These are phyloP conservation scores for Chlorophyllum brunneum DNA, from an alignment of 768 basidiomycete genomes.

Conservation along the genomic window DNA sequence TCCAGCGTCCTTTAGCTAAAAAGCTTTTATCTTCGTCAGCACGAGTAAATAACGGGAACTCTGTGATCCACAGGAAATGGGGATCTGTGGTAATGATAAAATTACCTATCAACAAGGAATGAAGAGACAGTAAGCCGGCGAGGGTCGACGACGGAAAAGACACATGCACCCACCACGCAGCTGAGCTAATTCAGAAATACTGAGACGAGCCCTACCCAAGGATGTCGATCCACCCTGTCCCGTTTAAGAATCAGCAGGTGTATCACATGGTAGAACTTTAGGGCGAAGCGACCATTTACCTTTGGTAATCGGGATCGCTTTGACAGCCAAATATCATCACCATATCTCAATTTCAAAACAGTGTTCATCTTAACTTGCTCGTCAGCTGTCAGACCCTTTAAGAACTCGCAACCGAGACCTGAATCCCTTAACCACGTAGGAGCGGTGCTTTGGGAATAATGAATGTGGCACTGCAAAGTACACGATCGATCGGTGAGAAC, in stretches of 20 bases:
- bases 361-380: slow-evolving; percentile 15
- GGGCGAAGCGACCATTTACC: slow-evolving; percentile 32
- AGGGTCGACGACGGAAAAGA: slow-evolving; percentile 3
- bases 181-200: slow-evolving; percentile 64
- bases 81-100: slow-evolving; percentile 53
- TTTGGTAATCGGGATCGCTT: slow-evolving; percentile 46
- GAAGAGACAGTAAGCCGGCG: slow-evolving; percentile 9
- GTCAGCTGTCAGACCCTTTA: slow-evolving; percentile 32
- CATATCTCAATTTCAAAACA: slow-evolving; percentile 38
- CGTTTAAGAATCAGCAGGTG: slow-evolving; percentile 13
- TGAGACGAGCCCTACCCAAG: slow-evolving; percentile 67
- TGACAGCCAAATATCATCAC: slow-evolving; percentile 58
- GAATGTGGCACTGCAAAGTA: slow-evolving; percentile 8
- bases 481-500: slow-evolving; percentile 1
- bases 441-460: slow-evolving; percentile 8
- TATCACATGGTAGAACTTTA: slow-evolving; percentile 16
- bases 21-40: slow-evolving; percentile 87
- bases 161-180: slow-evolving; percentile 45
- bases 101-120: slow-evolving; percentile 44
- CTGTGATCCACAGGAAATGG: slow-evolving; percentile 93
- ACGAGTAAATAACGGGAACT: slow-evolving; percentile 88
- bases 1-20: slow-evolving; percentile 84
- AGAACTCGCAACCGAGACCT: slow-evolving; percentile 17
- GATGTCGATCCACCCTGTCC: slow-evolving; percentile 80
- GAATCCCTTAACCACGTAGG: slow-evolving; percentile 12